Conservation (phyloP, 495 filamentous ascomycete genomes). For the Penicillium crystallinum region DNA sequence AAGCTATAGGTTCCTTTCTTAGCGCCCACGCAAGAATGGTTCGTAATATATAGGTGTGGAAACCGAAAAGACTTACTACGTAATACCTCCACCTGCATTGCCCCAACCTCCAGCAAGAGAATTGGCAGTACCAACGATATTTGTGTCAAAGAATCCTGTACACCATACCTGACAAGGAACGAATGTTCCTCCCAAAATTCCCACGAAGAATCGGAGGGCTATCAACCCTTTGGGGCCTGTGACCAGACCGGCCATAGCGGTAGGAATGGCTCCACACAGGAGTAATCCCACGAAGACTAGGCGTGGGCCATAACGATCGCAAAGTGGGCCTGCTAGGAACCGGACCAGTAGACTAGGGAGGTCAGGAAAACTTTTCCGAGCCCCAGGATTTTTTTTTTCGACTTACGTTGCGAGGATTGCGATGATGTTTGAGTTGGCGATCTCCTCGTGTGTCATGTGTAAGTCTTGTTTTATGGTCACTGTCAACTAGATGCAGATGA, state of each 20-base stretch:
- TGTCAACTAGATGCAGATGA: conserved; percentile 48
- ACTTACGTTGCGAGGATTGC: conserved; percentile 79
- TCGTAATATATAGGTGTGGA: too few relatives aligned
- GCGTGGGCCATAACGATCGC: conserved; percentile 80
- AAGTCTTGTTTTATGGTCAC: conserved; percentile 76
- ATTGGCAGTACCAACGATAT: conserved; percentile 87
- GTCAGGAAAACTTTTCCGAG: conserved; percentile 10
- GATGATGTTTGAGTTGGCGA: conserved; percentile 90
- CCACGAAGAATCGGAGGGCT: conserved; percentile 83
- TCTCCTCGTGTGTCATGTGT: conserved; percentile 59
- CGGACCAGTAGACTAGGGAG: conserved; percentile 64
- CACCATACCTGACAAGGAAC: conserved; percentile 97
- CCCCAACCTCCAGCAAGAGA: conserved; percentile 81
- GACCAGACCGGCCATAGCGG: conserved; percentile 75
- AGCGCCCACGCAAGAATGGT: too few relatives aligned
- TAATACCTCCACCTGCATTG: conserved; percentile 87
- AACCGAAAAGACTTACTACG: conserved; percentile 43
- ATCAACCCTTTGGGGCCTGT: conserved; percentile 65
- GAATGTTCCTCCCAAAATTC: conserved; percentile 85
- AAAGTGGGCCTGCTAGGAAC: conserved; percentile 74
- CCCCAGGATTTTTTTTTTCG: neutral
- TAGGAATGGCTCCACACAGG: conserved; percentile 72
- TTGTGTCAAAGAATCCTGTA: conserved; percentile 94
- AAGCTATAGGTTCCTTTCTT: too few relatives aligned
- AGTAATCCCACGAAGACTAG: conserved; percentile 73